Evolutionary conservation across 2,329 filamentous ascomycete species (phyloP).

Genomic region (Neonectria faginata): DNA sequence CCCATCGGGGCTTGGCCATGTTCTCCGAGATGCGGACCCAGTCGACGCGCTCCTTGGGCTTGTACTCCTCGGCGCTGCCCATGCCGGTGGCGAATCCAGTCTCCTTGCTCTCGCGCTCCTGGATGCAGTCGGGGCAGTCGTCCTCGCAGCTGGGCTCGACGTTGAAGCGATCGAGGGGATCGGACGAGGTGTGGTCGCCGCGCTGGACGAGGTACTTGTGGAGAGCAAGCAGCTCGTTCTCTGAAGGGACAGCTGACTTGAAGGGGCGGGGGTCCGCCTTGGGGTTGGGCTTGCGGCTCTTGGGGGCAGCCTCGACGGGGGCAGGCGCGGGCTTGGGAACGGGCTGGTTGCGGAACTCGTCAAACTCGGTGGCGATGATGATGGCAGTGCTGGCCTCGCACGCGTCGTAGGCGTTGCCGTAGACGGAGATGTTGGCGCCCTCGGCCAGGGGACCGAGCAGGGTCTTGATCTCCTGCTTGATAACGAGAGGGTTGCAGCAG

Average conservation of each 20-base stretch:
- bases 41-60: slow-evolving; percentile 61
- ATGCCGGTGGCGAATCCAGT: slow-evolving; percentile 57
- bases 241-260: slow-evolving; percentile 49
- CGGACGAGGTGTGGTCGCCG: slow-evolving; percentile 47
- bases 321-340: slow-evolving; percentile 47
- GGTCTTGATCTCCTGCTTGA: slow-evolving; percentile 62
- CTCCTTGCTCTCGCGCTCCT: slow-evolving; percentile 54
- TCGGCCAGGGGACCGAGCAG: slow-evolving; percentile 56
- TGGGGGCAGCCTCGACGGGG: slow-evolving; percentile 42
- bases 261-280: slow-evolving; percentile 63
- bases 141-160: slow-evolving; percentile 58
- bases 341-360: slow-evolving; percentile 64
- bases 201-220: slow-evolving; percentile 60
- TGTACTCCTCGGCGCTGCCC: slow-evolving; percentile 58
- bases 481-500: slow-evolving; percentile 64
- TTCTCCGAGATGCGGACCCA: slow-evolving; percentile 62
- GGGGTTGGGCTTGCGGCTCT: slow-evolving; percentile 54
- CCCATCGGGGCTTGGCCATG: slow-evolving; percentile 66
- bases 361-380: slow-evolving; percentile 67
- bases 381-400: slow-evolving; percentile 62
- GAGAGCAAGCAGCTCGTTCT: slow-evolving; percentile 61
- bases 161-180: slow-evolving; percentile 61
- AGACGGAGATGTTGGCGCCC: slow-evolving; percentile 59
- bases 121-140: slow-evolving; percentile 63
- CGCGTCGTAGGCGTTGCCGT: slow-evolving; percentile 62